phyloP scores from a whole-genome alignment of 2,329 filamentous ascomycete genomes.

The Spiromastix sp. region DNA sequence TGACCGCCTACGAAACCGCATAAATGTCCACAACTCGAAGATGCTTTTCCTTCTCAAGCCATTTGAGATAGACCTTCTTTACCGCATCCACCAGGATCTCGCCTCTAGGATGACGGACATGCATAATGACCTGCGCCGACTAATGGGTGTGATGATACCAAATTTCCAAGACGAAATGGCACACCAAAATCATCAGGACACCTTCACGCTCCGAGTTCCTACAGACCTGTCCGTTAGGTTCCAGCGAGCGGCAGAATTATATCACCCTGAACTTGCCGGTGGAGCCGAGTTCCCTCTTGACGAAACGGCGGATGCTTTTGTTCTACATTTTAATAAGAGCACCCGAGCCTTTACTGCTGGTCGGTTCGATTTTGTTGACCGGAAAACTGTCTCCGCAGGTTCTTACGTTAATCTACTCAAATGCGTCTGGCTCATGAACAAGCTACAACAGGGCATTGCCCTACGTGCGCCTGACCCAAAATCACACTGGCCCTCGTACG shows the following conservation, averaged over 20 bases:
- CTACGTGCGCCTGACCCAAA: background rate
- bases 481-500: constrained; percentile 4
- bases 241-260: constrained; percentile 3
- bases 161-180: constrained; percentile 4
- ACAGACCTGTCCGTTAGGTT: background rate
- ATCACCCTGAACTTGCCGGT: background rate
- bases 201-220: background rate
- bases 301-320: constrained; percentile 1
- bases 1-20: constrained; percentile 9
- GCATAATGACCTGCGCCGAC: constrained; percentile 3
- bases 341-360: background rate
- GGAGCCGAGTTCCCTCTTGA: background rate
- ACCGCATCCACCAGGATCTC: constrained; percentile 3
- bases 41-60: constrained; percentile 3
- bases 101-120: background rate
- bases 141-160: constrained; percentile 3
- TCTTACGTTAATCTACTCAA: constrained; percentile 3
- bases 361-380: background rate
- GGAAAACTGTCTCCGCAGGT: background rate
- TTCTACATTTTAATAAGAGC: constrained; percentile 1
- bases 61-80: constrained; percentile 3
- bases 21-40: constrained; percentile 5
- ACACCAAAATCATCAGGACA: background rate
- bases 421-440: constrained; percentile 3
- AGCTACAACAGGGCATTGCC: background rate